A percentile compares a stretch with the other conserved stretches of the same genome.
Evolutionary conservation across 768 basidiomycete genomes (phyloP).

Genomic region (Suillus brevipes): DNA sequence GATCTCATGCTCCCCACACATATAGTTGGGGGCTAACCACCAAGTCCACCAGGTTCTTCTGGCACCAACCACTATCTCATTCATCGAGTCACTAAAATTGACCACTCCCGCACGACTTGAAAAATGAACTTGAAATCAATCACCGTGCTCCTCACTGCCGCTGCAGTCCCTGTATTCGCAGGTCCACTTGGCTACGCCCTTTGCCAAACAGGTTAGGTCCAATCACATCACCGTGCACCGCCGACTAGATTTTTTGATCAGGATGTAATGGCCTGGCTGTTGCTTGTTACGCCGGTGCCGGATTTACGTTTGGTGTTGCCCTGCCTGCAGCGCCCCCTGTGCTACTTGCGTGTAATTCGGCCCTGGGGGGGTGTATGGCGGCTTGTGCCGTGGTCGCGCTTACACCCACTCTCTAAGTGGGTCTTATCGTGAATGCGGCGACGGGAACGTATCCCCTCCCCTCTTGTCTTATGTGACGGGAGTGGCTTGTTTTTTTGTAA

Average conservation of each 20-base stretch:
- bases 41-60: neutral
- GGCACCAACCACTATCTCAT: neutral
- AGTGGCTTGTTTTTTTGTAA: neutral
- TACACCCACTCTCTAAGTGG: conserved; percentile 25
- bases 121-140: conserved; percentile 29
- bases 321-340: conserved; percentile 21
- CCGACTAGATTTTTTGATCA: neutral
- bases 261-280: conserved; percentile 27
- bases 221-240: neutral
- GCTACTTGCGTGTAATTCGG: conserved; percentile 24
- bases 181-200: conserved; percentile 21
- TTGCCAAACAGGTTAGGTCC: conserved; percentile 26
- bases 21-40: neutral
- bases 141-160: conserved; percentile 16
- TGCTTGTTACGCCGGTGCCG: conserved; percentile 25
- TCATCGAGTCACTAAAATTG: neutral
- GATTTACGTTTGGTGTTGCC: conserved; percentile 25
- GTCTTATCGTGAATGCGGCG: neutral
- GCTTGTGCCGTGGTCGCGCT: conserved; percentile 23
- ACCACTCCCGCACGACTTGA: too few species aligned
- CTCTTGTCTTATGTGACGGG: neutral
- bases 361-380: conserved; percentile 25
- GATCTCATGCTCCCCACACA: neutral
- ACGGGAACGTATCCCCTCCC: neutral
- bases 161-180: conserved; percentile 14